Evolutionary conservation across 1,284 basidiomycete species (phyloP).

Genomic region (Puccinia hordei): DNA sequence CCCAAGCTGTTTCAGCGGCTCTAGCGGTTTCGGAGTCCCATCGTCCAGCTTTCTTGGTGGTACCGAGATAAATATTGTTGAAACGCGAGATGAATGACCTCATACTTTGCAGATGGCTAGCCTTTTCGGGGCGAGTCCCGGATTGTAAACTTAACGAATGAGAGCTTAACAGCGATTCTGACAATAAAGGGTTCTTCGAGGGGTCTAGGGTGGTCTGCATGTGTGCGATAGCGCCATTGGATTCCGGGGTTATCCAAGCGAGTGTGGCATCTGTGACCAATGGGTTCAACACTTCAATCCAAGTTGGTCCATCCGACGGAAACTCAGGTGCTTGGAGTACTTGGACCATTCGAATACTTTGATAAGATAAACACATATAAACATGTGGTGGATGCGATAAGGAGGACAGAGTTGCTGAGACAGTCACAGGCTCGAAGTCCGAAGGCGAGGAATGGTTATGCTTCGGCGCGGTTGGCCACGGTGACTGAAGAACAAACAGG

Average conservation of each 20-base stretch:
- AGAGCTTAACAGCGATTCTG: conserved; percentile 15
- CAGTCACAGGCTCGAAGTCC: not conserved
- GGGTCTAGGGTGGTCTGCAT: not conserved
- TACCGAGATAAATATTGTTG: conserved; percentile 2
- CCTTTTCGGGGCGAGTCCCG: not conserved
- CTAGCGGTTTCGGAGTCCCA: conserved; percentile 4
- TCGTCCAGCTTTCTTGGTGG: not conserved
- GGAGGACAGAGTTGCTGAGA: conserved; percentile 26
- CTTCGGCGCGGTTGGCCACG: conserved; percentile 27
- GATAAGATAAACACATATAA: conserved; percentile 21
- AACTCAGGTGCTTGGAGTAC: conserved; percentile 34
- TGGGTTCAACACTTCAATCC: conserved; percentile 40
- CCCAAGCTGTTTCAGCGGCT: conserved; percentile 27
- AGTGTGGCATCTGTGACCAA: conserved; percentile 22
- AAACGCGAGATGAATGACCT: conserved; percentile 37
- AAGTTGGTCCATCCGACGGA: conserved; percentile 21
- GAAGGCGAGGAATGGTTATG: not conserved
- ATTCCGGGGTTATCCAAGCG: conserved; percentile 15
- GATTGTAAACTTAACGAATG: not conserved
- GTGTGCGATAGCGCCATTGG: not conserved
- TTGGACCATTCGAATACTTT: conserved; percentile 27
- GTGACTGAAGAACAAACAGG: conserved; percentile 18
- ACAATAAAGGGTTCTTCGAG: not conserved
- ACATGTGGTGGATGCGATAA: conserved; percentile 11
- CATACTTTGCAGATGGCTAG: not conserved